These are phyloP conservation scores for Ceratobasidium sp. DNA, from an alignment of 1,284 basidiomycete species.

Conservation along the genomic window DNA sequence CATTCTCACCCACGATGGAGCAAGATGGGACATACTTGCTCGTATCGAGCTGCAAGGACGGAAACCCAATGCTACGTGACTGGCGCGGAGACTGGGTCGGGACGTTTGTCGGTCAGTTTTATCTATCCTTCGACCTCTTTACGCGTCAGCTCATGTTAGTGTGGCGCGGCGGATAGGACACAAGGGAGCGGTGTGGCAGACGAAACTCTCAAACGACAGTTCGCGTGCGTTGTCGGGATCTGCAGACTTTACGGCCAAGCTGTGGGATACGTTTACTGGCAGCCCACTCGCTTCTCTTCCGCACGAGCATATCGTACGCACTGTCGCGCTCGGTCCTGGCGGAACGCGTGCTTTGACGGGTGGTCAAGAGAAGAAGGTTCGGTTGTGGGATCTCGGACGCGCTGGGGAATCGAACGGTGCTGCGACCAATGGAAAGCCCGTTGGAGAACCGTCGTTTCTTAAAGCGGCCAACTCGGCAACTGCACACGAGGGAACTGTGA, in stretches of 20 bases:
- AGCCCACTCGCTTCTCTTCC: conserved; percentile 88
- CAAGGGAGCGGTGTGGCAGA: conserved; percentile 98
- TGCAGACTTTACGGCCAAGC: conserved; percentile 97
- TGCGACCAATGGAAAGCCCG: conserved; percentile 52
- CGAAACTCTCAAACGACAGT: conserved; percentile 88
- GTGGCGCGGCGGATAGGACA: conserved; percentile 61
- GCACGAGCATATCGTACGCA: conserved; percentile 98
- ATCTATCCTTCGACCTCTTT: background rate
- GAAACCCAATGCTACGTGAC: conserved; percentile 93
- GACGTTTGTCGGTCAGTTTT: conserved; percentile 78
- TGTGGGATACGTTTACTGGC: conserved; percentile 97
- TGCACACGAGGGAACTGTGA: conserved; percentile 88
- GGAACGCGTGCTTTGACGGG: conserved; percentile 82
- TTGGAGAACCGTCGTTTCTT: conserved; percentile 50
- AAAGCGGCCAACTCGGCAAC: conserved; percentile 45
- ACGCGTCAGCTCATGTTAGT: background rate
- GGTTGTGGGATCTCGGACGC: conserved; percentile 88
- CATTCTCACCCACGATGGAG: conserved; percentile 80
- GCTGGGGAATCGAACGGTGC: conserved; percentile 77
- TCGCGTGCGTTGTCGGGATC: conserved; percentile 90
- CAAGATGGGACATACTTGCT: conserved; percentile 86
- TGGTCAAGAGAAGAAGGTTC: conserved; percentile 96
- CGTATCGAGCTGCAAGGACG: conserved; percentile 95
- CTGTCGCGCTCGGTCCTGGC: conserved; percentile 81
- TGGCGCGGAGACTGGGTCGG: conserved; percentile 99